Percentiles rank a stretch among this genome's conserved stretches.
phyloP scores from a whole-genome alignment of 345 rosid genomes.

The Excoecaria agallocha region DNA sequence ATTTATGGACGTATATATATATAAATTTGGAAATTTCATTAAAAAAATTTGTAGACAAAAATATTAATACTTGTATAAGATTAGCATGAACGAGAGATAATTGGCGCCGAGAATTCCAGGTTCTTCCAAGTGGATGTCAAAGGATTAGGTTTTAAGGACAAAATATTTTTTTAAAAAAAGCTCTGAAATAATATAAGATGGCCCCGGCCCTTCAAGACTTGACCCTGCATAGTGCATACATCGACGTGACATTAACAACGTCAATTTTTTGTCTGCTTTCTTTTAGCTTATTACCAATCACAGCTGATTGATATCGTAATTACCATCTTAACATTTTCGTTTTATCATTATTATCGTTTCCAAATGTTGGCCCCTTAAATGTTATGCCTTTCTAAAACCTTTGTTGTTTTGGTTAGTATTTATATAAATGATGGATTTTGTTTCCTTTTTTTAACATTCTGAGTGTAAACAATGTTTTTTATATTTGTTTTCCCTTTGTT shows the following conservation, averaged over 20 bases:
- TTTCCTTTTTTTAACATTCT: too few relatives aligned
- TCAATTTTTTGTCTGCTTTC: background rate
- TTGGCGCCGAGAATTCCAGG: slow-evolving; percentile 51
- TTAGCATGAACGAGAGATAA: slow-evolving; percentile 13
- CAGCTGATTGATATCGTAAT: slow-evolving; percentile 6
- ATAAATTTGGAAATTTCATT: too few relatives aligned
- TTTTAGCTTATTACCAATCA: background rate
- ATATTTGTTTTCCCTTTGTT: too few relatives aligned
- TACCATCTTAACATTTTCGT: background rate
- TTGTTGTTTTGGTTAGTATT: too few relatives aligned
- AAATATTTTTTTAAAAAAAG: slow-evolving; percentile 12
- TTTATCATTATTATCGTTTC: background rate
- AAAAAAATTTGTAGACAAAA: too few relatives aligned
- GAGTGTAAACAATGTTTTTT: too few relatives aligned
- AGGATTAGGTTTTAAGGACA: slow-evolving; percentile 27
- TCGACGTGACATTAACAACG: slow-evolving; percentile 24
- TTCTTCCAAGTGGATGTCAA: slow-evolving; percentile 35
- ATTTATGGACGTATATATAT: too few relatives aligned
- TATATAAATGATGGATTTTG: too few relatives aligned
- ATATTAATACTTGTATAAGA: too few relatives aligned
- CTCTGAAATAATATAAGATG: background rate
- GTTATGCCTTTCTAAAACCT: too few relatives aligned
- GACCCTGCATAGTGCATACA: background rate
- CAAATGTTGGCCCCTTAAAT: slow-evolving; percentile 10
- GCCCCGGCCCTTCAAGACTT: slow-evolving; percentile 6